These are phyloP conservation scores for Clathrospora elynae DNA, from an alignment of 2,329 filamentous ascomycete species.

Conservation along the genomic window DNA sequence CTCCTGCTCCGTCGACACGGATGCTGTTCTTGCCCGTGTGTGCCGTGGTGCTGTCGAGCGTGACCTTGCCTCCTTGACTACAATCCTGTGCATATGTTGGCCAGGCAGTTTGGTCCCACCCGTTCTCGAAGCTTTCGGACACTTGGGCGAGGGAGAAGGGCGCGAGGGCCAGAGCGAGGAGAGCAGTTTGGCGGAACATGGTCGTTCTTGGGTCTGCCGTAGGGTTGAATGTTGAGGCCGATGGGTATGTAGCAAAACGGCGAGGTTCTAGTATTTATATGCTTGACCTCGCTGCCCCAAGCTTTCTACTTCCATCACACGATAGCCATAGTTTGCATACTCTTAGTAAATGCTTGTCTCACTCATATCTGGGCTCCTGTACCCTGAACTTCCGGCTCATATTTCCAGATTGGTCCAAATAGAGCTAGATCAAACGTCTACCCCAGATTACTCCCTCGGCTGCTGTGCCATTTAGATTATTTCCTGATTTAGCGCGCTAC, in stretches of 20 bases:
- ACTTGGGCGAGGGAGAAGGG: conserved; percentile 59
- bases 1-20: conserved; percentile 71
- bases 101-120: conserved; percentile 64
- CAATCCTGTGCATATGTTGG: conserved; percentile 64
- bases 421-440: background rate
- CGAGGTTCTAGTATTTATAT: conserved; percentile 12
- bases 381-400: conserved; percentile 11
- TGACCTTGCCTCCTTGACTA: conserved; percentile 63
- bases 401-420: conserved; percentile 16
- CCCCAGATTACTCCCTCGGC: conserved; percentile 1
- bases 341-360: conserved; percentile 11
- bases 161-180: conserved; percentile 56
- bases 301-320: conserved; percentile 11
- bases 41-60: conserved; percentile 61
- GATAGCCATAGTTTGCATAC: conserved; percentile 6
- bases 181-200: conserved; percentile 54
- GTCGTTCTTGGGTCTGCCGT: conserved; percentile 9
- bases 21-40: conserved; percentile 70
- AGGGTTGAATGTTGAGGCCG: background rate
- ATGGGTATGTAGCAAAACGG: conserved; percentile 3
- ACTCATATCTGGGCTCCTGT: conserved; percentile 6
- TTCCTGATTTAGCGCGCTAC: conserved; percentile 13
- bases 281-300: conserved; percentile 2
- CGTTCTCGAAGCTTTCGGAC: conserved; percentile 62
- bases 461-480: conserved; percentile 15